Conservation (phyloP, 140 eudicot species). For the Flaveria floridana region DNA sequence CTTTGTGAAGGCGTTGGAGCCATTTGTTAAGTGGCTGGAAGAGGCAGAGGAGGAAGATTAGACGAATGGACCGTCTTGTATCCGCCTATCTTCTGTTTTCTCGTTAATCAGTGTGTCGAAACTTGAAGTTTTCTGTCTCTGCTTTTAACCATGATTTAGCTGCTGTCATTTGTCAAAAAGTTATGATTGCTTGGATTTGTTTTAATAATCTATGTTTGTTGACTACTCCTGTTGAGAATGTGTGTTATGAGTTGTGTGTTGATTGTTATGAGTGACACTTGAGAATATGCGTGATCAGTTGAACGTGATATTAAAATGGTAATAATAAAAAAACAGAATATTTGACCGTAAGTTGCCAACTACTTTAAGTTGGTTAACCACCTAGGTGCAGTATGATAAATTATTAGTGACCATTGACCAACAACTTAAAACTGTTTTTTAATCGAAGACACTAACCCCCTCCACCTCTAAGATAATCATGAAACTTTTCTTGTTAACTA, state of each 20-base stretch:
- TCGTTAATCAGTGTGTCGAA: conserved; percentile 18
- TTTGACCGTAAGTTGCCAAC: not conserved
- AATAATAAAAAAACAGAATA: too few species aligned
- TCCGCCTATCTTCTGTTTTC: conserved; percentile 10
- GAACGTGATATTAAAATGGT: too few species aligned
- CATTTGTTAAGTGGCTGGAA: conserved; percentile 95
- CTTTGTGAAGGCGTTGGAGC: conserved; percentile 96
- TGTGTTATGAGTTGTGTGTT: conserved; percentile 6
- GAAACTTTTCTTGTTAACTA: not conserved
- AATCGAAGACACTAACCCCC: not conserved
- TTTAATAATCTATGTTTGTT: conserved; percentile 38
- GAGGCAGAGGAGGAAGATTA: conserved; percentile 98
- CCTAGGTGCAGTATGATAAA: not conserved
- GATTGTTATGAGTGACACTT: not conserved
- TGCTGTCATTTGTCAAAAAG: conserved; percentile 27
- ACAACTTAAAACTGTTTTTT: not conserved
- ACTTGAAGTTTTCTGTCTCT: conserved; percentile 14
- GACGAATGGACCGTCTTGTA: not conserved
- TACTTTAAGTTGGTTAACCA: not conserved
- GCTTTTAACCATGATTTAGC: conserved; percentile 10
- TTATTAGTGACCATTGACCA: not conserved
- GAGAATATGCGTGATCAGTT: too few species aligned
- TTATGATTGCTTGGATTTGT: conserved; percentile 33
- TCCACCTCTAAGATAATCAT: not conserved
- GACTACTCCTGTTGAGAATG: conserved; percentile 14